Conservation (phyloP, 2,329 filamentous ascomycete species). For the Aspergillus bombycis region DNA sequence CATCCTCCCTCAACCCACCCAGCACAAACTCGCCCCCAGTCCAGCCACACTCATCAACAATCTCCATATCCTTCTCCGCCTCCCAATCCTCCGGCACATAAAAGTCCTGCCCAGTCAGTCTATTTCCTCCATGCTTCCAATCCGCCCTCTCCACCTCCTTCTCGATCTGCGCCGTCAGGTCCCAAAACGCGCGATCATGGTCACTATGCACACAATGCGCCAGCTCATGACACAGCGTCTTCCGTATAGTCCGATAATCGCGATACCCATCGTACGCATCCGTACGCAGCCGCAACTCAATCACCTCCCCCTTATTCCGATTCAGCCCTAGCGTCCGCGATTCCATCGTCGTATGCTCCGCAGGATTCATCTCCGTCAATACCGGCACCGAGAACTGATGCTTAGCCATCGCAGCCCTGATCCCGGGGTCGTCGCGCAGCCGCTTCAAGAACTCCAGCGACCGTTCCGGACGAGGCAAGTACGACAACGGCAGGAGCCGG, state of each 20-base stretch:
- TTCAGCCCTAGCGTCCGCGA: constrained; percentile 83
- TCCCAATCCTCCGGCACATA: constrained; percentile 62
- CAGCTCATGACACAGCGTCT: constrained; percentile 92
- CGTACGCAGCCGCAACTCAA: constrained; percentile 87
- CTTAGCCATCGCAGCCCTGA: constrained; percentile 78
- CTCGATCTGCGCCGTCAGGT: constrained; percentile 84
- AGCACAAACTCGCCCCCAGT: constrained; percentile 77
- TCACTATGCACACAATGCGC: constrained; percentile 86
- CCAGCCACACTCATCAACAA: constrained; percentile 74
- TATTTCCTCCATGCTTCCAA: constrained; percentile 72
- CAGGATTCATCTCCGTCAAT: constrained; percentile 94
- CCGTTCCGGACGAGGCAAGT: constrained; percentile 75
- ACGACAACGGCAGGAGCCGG: constrained; percentile 71
- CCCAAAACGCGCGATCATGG: constrained; percentile 89
- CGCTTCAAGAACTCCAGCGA: constrained; percentile 73
- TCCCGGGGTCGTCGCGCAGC: constrained; percentile 80
- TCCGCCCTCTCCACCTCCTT: constrained; percentile 79
- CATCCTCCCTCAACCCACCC: constrained; percentile 55
- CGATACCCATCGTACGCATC: constrained; percentile 93
- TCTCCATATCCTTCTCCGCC: constrained; percentile 54
- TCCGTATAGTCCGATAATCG: constrained; percentile 88
- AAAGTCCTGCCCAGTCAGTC: constrained; percentile 62
- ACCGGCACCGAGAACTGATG: constrained; percentile 84
- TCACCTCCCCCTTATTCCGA: constrained; percentile 82
- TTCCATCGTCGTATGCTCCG: constrained; percentile 80